These are phyloP conservation scores for Globisporangium nunn DNA, from an alignment of 352 stramenopile species.

Conservation along the genomic window DNA sequence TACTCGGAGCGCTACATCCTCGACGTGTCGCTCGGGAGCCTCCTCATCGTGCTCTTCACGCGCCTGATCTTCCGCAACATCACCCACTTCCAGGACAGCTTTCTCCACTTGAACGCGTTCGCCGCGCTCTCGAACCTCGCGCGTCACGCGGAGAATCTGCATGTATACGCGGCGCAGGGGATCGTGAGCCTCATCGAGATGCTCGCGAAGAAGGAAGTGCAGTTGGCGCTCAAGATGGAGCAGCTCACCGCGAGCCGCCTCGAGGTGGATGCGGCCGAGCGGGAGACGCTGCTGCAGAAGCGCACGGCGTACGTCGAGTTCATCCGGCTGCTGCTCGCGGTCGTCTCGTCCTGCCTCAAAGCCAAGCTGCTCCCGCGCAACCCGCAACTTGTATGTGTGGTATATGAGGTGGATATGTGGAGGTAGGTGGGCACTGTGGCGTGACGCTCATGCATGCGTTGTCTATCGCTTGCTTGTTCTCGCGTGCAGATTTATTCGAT, in stretches of 20 bases:
- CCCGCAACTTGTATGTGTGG: slow-evolving; percentile 55
- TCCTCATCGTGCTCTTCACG: slow-evolving; percentile 76
- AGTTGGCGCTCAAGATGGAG: slow-evolving; percentile 46
- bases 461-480: not conserved
- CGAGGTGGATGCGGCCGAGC: slow-evolving; percentile 22
- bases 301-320: slow-evolving; percentile 70
- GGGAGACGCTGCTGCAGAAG: slow-evolving; percentile 44
- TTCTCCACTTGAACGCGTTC: slow-evolving; percentile 74
- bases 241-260: slow-evolving; percentile 1
- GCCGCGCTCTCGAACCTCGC: slow-evolving; percentile 67
- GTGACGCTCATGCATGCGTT: not conserved
- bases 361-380: slow-evolving; percentile 56
- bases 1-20: slow-evolving; percentile 77
- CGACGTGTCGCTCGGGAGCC: slow-evolving; percentile 61
- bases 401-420: too few species aligned
- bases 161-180: slow-evolving; percentile 65
- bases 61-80: slow-evolving; percentile 76
- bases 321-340: slow-evolving; percentile 55
- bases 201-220: slow-evolving; percentile 68
- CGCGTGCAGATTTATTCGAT: slow-evolving; percentile 70
- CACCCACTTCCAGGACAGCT: slow-evolving; percentile 71
- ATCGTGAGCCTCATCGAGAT: slow-evolving; percentile 65
- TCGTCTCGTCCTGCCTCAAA: slow-evolving; percentile 66
- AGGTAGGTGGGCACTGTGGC: not conserved
- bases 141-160: slow-evolving; percentile 60